These are phyloP conservation scores for Scedosporium dehoogii DNA, from an alignment of 2,329 filamentous ascomycete genomes.

Conservation along the genomic window DNA sequence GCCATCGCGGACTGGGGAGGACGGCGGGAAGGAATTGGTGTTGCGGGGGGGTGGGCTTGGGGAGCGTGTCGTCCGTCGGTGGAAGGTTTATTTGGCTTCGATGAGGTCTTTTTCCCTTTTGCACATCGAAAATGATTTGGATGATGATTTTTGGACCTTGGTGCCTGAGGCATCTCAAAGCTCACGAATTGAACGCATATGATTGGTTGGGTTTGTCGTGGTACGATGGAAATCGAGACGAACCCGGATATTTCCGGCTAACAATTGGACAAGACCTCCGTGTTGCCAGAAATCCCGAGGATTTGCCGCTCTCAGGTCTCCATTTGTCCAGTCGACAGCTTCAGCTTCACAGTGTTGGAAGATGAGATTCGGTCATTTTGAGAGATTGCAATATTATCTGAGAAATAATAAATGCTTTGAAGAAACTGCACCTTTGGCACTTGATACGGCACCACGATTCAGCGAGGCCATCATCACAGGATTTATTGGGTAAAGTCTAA, in stretches of 20 bases:
- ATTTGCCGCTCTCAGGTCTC: not conserved
- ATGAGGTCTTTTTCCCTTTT: constrained; percentile 9
- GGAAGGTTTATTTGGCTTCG: constrained; percentile 21
- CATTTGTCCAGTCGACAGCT: not conserved
- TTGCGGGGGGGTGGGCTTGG: constrained; percentile 17
- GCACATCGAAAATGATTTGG: constrained; percentile 2
- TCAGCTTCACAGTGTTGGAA: not conserved
- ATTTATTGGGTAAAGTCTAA: too few species aligned
- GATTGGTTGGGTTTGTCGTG: constrained; percentile 1
- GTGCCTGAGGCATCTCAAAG: constrained; percentile 5
- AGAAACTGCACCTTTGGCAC: too few species aligned
- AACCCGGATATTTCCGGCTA: constrained; percentile 7
- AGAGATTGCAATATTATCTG: too few species aligned
- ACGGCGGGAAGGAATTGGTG: constrained; percentile 11
- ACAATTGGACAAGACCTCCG: not conserved
- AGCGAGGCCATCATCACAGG: too few species aligned
- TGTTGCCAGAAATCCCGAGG: not conserved
- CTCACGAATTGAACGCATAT: constrained; percentile 4
- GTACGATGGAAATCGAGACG: constrained; percentile 3
- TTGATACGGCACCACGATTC: too few species aligned
- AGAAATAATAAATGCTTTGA: too few species aligned
- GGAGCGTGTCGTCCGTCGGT: constrained; percentile 10
- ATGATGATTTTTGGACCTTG: constrained; percentile 6
- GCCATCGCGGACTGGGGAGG: constrained; percentile 42
- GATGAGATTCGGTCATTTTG: too few species aligned